Evolutionary conservation across 768 basidiomycete species (phyloP).

Genomic region (Suillus variegatus): DNA sequence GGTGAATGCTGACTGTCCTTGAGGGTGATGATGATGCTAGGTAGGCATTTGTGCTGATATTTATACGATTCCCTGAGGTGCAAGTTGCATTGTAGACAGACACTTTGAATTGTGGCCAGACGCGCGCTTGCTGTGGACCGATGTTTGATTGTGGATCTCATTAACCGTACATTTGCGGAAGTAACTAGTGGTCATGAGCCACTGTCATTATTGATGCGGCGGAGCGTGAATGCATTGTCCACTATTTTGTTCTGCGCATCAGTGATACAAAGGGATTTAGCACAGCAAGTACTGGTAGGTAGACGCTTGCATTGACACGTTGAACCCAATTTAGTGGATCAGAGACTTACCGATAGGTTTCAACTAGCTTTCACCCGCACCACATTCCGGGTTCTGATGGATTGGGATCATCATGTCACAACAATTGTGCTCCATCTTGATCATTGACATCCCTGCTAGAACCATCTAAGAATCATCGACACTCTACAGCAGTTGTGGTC

Average conservation of each 20-base stretch:
- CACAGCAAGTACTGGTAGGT: not conserved
- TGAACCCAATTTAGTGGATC: not conserved
- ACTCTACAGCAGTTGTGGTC: too few relatives aligned
- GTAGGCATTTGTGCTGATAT: not conserved
- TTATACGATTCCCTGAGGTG: not conserved
- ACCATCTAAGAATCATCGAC: too few relatives aligned
- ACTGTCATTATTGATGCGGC: not conserved
- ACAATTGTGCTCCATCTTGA: too few relatives aligned
- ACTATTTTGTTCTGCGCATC: not conserved
- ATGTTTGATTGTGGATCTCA: not conserved
- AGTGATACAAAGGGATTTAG: not conserved
- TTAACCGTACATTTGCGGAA: not conserved
- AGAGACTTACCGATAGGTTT: not conserved
- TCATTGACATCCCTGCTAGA: too few relatives aligned
- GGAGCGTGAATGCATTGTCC: not conserved
- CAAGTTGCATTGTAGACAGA: not conserved
- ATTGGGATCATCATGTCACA: too few relatives aligned
- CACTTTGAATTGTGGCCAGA: not conserved
- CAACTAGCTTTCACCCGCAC: not conserved
- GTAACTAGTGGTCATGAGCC: not conserved
- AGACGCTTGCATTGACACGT: not conserved
- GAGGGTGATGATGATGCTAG: not conserved
- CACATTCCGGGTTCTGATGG: too few relatives aligned
- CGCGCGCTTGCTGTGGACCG: not conserved
- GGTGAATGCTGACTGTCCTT: not conserved